Evolutionary conservation across 2,329 filamentous ascomycete genomes (phyloP).

Genomic region (Ophiostoma angusticollis): DNA sequence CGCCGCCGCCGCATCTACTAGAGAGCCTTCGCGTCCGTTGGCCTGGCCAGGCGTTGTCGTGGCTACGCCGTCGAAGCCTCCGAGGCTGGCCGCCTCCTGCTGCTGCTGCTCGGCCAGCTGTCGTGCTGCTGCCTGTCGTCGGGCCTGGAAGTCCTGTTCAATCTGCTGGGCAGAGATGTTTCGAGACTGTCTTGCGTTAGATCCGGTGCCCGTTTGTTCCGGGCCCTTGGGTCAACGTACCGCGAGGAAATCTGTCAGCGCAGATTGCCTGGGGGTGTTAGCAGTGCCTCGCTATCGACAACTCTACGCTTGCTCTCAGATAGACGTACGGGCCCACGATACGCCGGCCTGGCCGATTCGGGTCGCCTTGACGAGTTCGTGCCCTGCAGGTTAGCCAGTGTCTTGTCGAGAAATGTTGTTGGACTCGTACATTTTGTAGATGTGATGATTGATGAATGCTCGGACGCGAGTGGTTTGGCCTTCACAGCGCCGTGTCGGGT

Average conservation of each 20-base stretch:
- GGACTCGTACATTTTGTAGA: too few species aligned
- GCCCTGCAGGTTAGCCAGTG: conserved; percentile 3
- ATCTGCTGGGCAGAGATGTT: conserved; percentile 55
- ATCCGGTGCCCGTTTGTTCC: too few species aligned
- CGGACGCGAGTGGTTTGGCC: too few species aligned
- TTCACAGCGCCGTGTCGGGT: too few species aligned
- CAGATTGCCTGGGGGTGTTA: conserved; percentile 32
- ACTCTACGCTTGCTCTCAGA: too few species aligned
- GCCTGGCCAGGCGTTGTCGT: background rate
- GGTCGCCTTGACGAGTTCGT: conserved; percentile 2
- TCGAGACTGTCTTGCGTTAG: conserved; percentile 51
- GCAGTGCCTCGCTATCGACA: too few species aligned
- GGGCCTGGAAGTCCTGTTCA: conserved; percentile 33
- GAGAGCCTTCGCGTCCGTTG: too few species aligned
- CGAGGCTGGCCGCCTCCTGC: conserved; percentile 15
- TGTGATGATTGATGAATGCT: too few species aligned
- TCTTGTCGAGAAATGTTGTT: background rate
- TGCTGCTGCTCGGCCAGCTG: conserved; percentile 20
- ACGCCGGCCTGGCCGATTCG: conserved; percentile 5
- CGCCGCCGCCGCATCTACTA: background rate
- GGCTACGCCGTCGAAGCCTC: background rate
- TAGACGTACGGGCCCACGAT: conserved; percentile 22
- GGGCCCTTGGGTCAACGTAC: too few species aligned
- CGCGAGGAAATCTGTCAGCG: conserved; percentile 40
- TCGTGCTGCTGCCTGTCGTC: conserved; percentile 28